phyloP scores from a whole-genome alignment of 768 basidiomycete genomes.

The Rhizopogon salebrosus region DNA sequence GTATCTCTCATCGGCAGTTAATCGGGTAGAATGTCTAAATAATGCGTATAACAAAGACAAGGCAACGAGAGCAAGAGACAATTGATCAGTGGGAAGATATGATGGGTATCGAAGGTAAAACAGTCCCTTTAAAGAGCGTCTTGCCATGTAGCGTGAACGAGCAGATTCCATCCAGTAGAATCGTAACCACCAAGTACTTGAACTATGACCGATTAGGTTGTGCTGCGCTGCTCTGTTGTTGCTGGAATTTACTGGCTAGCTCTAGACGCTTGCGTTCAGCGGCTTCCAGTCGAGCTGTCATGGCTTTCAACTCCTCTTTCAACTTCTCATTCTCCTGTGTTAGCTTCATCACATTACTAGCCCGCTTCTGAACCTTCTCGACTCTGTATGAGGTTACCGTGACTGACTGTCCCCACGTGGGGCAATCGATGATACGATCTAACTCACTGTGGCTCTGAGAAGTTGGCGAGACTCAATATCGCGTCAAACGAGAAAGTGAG shows the following conservation, averaged over 20 bases:
- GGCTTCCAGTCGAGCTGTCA: slow-evolving; percentile 70
- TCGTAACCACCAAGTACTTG: not conserved
- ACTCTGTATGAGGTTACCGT: slow-evolving; percentile 21
- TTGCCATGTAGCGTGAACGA: not conserved
- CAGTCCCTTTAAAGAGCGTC: not conserved
- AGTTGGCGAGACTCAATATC: slow-evolving; percentile 31
- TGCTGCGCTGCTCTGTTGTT: slow-evolving; percentile 6
- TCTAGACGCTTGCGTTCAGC: slow-evolving; percentile 58
- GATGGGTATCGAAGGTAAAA: not conserved
- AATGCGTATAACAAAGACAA: not conserved
- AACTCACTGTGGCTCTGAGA: slow-evolving; percentile 43
- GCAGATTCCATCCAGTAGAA: not conserved
- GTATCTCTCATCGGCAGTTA: not conserved
- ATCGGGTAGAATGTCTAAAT: slow-evolving; percentile 3
- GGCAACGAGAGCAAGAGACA: not conserved
- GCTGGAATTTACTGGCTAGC: slow-evolving; percentile 34
- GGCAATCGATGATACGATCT: slow-evolving; percentile 16
- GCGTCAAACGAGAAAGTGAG: slow-evolving; percentile 37
- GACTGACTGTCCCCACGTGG: slow-evolving; percentile 26
- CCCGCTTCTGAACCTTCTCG: slow-evolving; percentile 56
- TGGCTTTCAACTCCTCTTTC: slow-evolving; percentile 67
- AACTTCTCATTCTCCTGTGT: slow-evolving; percentile 77
- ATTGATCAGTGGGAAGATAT: not conserved
- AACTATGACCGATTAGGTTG: slow-evolving; percentile 8
- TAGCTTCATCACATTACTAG: slow-evolving; percentile 72